Conservation (phyloP, 2,329 filamentous ascomycete species). For the Trichoderma sp. region DNA sequence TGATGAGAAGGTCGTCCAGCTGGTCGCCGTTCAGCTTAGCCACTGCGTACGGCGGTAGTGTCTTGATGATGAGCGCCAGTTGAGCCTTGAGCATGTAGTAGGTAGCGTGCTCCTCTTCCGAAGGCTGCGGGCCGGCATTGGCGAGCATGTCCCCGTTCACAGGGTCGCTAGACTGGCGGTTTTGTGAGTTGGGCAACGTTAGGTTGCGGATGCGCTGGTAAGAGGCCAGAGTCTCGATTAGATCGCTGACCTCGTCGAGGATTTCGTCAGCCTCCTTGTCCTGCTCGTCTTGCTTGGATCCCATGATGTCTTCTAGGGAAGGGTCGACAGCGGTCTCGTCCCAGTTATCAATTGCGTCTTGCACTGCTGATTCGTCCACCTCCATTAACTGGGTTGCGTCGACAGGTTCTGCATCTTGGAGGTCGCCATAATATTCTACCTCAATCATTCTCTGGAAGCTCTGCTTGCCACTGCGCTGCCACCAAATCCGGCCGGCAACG, state of each 20-base stretch:
- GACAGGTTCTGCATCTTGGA: conserved; percentile 37
- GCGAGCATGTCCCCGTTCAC: conserved; percentile 65
- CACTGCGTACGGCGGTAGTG: conserved; percentile 78
- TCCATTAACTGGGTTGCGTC: conserved; percentile 36
- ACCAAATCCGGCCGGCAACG: conserved; percentile 69
- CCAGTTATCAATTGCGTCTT: conserved; percentile 56
- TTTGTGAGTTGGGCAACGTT: conserved; percentile 62
- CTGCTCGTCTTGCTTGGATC: conserved; percentile 53
- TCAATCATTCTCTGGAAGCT: conserved; percentile 64
- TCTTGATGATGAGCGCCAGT: conserved; percentile 68
- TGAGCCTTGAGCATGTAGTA: conserved; percentile 76
- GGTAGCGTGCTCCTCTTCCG: conserved; percentile 56
- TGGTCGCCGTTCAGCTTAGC: conserved; percentile 84
- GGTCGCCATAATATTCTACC: conserved; percentile 43
- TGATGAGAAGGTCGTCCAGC: conserved; percentile 77
- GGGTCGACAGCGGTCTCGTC: conserved; percentile 58
- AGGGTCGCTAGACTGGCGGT: conserved; percentile 58
- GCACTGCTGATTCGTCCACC: conserved; percentile 51
- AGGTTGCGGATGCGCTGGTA: conserved; percentile 77
- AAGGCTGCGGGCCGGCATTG: conserved; percentile 64
- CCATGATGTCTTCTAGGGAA: conserved; percentile 51
- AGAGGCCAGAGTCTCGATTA: conserved; percentile 72
- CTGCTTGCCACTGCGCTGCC: conserved; percentile 66
- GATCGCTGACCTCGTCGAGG: conserved; percentile 68
- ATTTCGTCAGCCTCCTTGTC: conserved; percentile 69